These are phyloP conservation scores for Aspergillus neoniger DNA, from an alignment of 2,329 filamentous ascomycete genomes.

Conservation along the genomic window DNA sequence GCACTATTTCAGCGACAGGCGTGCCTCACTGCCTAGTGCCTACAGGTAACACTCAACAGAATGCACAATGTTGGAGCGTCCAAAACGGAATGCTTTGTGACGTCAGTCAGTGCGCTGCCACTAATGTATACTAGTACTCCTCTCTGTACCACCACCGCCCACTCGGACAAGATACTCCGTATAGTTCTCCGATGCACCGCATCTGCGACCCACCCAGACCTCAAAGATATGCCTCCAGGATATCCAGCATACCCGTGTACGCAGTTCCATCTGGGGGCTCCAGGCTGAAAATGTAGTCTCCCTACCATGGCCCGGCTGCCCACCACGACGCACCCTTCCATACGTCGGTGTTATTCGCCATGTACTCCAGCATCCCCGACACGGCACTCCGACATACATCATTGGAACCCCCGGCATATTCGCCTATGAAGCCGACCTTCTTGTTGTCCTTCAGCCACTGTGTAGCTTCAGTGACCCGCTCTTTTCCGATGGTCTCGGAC, in stretches of 20 bases:
- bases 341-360: constrained; percentile 53
- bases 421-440: constrained; percentile 13
- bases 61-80: not conserved
- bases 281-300: constrained; percentile 51
- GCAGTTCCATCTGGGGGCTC: constrained; percentile 52
- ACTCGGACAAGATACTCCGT: not conserved
- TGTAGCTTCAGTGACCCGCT: constrained; percentile 14
- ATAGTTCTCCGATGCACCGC: not conserved
- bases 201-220: not conserved
- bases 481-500: constrained; percentile 11
- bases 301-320: constrained; percentile 58
- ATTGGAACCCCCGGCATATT: constrained; percentile 34
- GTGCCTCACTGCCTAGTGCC: too few species aligned
- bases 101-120: not conserved
- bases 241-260: constrained; percentile 39
- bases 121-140: not conserved
- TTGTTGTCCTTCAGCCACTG: constrained; percentile 14
- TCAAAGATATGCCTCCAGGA: constrained; percentile 27
- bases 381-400: constrained; percentile 53
- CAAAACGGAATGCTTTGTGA: not conserved
- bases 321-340: constrained; percentile 59
- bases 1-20: not conserved
- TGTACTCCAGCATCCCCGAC: constrained; percentile 51
- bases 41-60: not conserved
- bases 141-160: not conserved